Base-by-base conservation (phyloP, 176 grass and related monocot genomes). In the Themeda triandra region DNA sequence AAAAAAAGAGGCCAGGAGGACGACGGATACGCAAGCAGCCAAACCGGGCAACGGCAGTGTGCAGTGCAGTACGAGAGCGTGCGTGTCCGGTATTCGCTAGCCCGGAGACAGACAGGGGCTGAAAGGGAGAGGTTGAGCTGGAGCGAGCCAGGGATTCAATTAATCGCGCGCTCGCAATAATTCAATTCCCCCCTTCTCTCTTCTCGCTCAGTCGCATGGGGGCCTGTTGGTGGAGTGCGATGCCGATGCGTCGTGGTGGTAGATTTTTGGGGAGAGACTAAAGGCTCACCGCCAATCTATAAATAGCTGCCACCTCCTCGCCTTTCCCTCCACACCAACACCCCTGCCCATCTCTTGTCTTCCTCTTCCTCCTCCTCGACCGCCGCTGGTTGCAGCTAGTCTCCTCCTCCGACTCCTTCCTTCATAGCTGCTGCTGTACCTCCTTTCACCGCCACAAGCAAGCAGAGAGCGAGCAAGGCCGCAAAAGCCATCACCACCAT, bases 121-220 rank as follows among this genome's bases (percentile, higher is more conserved):
- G 51, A 86, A 86, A 74, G 84, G 59, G 80, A 83, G 88, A 87
- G 68, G 80, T 87, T 62, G 80, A 86, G 88, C 88, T 77, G 79
- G 79, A 82, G 71, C 32, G 72, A 82, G 63, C 25, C 40, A 27
- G 25, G 21, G 74, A 64, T 21, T 36, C 75, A 69, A 41, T 72
- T 48, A 51, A 54, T 41, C 45, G 64, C 12, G 70, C 88, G 63
- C 88, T 58, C 21, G 19, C 53, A 58, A 11, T 86, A 66, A 88
- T 71, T 59, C 72, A 44, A 44, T 41, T 41, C 39, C 17, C 59
- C 45, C 30, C 17, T 15, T 40, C 10, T 4, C 11, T 39, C 8
- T 11, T 64, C 10, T 2, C 4, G 5, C 74, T 9, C 85, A 27
- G 63, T 39, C 75, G 32, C 36, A 29, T 56, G 6, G 18, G n/a